Percentiles rank a stretch among this genome's conserved stretches.
These are phyloP conservation scores for Boletales sp. DNA, from an alignment of 768 basidiomycete genomes.

Conservation along the genomic window DNA sequence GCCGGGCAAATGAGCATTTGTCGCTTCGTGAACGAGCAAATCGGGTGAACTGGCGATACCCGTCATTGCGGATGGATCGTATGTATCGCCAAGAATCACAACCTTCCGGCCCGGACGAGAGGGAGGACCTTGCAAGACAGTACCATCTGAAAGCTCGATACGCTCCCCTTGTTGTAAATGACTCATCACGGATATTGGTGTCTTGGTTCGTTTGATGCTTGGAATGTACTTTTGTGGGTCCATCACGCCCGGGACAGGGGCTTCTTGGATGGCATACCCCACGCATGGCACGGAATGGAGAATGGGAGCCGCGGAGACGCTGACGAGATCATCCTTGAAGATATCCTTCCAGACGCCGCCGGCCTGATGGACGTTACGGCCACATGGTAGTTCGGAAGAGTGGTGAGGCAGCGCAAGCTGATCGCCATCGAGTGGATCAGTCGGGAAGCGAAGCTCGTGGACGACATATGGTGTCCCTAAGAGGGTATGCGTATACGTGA, in stretches of 20 bases:
- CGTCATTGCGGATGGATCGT: slow-evolving; percentile 67
- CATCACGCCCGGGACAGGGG: slow-evolving; percentile 73
- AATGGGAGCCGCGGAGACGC: slow-evolving; percentile 76
- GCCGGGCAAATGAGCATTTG: slow-evolving; percentile 76
- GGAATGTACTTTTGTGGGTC: slow-evolving; percentile 65
- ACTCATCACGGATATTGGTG: slow-evolving; percentile 64
- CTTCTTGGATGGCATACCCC: slow-evolving; percentile 72
- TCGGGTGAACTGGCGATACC: slow-evolving; percentile 62
- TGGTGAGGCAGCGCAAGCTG: slow-evolving; percentile 44
- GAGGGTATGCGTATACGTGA: slow-evolving; percentile 65
- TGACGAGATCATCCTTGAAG: slow-evolving; percentile 50
- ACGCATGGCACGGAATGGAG: slow-evolving; percentile 77
- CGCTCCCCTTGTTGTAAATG: slow-evolving; percentile 62
- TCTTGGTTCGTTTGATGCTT: slow-evolving; percentile 64
- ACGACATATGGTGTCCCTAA: slow-evolving; percentile 70
- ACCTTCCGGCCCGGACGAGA: slow-evolving; percentile 70
- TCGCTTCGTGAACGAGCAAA: slow-evolving; percentile 83
- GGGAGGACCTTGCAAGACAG: slow-evolving; percentile 61
- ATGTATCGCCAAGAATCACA: slow-evolving; percentile 82
- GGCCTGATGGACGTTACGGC: slow-evolving; percentile 58
- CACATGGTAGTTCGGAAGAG: slow-evolving; percentile 51
- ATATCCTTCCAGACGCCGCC: slow-evolving; percentile 67
- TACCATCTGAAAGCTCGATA: slow-evolving; percentile 68
- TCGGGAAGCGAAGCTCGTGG: slow-evolving; percentile 71
- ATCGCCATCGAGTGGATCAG: slow-evolving; percentile 55